A percentile compares a stretch with the other conserved stretches of the same genome.
Conservation (phyloP, 306 rosid species). For the Trifolium dubium region DNA sequence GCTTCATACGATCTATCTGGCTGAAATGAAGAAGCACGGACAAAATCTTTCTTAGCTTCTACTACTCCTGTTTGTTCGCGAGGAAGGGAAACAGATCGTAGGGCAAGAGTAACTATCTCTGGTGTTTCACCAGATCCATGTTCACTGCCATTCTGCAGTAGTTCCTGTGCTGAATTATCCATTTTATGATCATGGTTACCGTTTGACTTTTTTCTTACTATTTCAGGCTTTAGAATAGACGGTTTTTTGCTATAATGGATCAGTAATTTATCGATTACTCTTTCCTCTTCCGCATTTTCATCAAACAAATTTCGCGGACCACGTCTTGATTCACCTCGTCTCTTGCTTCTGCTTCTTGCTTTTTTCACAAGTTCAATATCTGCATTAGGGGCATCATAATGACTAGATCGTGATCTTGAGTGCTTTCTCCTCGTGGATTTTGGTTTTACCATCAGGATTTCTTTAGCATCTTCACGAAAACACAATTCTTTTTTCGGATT, state of each 20-base stretch:
- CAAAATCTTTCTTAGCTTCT: conserved; percentile 62
- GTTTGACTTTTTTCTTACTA: conserved; percentile 59
- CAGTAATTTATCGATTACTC: conserved; percentile 75
- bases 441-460: conserved; percentile 59
- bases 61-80: conserved; percentile 52
- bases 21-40: conserved; percentile 81
- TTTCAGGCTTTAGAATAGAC: conserved; percentile 56
- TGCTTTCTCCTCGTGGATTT: conserved; percentile 71
- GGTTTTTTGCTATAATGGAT: conserved; percentile 87
- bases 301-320: conserved; percentile 74
- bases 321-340: conserved; percentile 70
- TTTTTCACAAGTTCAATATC: conserved; percentile 52
- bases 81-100: conserved; percentile 85
- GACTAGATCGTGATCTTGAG: conserved; percentile 61
- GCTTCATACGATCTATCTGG: conserved; percentile 62
- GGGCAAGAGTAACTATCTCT: conserved; percentile 47
- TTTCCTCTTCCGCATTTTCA: conserved; percentile 82
- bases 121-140: conserved; percentile 50
- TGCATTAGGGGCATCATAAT: conserved; percentile 54
- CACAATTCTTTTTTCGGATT: conserved; percentile 49
- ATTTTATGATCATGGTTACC: conserved; percentile 49
- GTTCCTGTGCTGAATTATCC: conserved; percentile 44
- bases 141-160: conserved; percentile 46
- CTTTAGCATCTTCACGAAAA: conserved; percentile 48
- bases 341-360: conserved; percentile 79